Evolutionary conservation across 495 filamentous ascomycete genomes (phyloP).

Genomic region (Pyrenopolyporus hunteri): DNA sequence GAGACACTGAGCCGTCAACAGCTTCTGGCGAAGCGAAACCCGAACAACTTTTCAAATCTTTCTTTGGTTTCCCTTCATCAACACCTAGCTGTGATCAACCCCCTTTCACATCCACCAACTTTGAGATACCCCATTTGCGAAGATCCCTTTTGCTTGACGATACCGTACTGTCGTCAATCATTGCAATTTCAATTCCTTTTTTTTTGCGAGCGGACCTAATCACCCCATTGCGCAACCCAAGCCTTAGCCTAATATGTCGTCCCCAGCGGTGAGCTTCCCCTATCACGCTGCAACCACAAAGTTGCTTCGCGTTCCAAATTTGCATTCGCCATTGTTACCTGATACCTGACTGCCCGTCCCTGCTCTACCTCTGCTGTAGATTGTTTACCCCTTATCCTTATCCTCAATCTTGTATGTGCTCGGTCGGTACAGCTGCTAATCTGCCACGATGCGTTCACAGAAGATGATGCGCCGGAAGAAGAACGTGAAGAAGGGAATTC

Average conservation of each 20-base stretch:
- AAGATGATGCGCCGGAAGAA: conserved; percentile 99
- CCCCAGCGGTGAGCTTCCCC: conserved; percentile 47
- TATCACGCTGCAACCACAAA: conserved; percentile 39
- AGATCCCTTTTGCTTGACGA: conserved; percentile 36
- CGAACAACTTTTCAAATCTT: conserved; percentile 35
- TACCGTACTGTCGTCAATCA: conserved; percentile 26
- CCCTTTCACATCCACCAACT: conserved; percentile 23
- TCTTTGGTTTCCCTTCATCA: conserved; percentile 31
- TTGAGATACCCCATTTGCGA: conserved; percentile 39
- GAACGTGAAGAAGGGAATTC: conserved; percentile 99
- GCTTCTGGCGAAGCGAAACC: conserved; percentile 27
- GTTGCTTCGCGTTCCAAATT: conserved; percentile 20
- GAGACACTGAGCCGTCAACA: conserved; percentile 26
- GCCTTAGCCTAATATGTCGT: conserved; percentile 47
- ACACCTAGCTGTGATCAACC: conserved; percentile 13
- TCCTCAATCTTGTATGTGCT: too few relatives aligned
- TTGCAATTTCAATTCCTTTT: conserved; percentile 37
- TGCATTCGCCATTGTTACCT: conserved; percentile 2
- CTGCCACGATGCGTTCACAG: conserved; percentile 55
- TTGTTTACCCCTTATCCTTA: too few relatives aligned
- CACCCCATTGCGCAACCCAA: conserved; percentile 34
- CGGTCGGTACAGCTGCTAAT: conserved; percentile 42
- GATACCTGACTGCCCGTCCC: too few relatives aligned
- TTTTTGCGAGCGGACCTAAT: conserved; percentile 28
- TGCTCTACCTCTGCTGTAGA: too few relatives aligned